A percentile compares a stretch with the other conserved stretches of the same genome.
These are phyloP conservation scores for Termitomyces sp. DNA, from an alignment of 768 basidiomycete species.

Conservation along the genomic window DNA sequence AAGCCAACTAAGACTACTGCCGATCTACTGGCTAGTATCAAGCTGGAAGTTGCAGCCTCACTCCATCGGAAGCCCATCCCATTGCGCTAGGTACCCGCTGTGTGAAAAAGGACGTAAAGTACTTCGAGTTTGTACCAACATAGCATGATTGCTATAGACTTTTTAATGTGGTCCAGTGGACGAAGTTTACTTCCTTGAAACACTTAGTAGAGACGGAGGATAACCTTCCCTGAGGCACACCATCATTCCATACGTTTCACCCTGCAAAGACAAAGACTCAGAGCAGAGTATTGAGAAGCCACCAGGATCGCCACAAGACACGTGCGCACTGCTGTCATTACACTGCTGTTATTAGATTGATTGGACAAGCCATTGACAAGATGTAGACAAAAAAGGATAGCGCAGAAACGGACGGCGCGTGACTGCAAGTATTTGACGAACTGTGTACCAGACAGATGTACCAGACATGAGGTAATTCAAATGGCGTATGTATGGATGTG, in stretches of 20 bases:
- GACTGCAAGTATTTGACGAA: neutral
- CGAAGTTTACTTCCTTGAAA: neutral
- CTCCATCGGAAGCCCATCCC: neutral
- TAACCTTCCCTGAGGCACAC: neutral
- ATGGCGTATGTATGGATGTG: neutral
- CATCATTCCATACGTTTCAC: neutral
- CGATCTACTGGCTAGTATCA: conserved; percentile 38
- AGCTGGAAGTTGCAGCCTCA: conserved; percentile 28
- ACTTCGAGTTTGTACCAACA: neutral
- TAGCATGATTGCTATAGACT: neutral
- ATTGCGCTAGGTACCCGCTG: neutral
- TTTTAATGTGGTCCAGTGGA: too few relatives aligned
- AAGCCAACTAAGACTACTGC: conserved; percentile 31
- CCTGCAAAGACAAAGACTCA: neutral
- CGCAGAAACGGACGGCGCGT: neutral
- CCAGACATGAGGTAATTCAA: neutral
- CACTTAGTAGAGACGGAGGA: neutral
- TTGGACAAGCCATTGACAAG: neutral
- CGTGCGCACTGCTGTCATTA: neutral
- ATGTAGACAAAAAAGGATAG: neutral
- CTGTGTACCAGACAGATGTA: neutral
- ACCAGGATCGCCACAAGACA: neutral
- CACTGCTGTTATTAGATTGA: too few relatives aligned
- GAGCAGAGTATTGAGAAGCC: neutral
- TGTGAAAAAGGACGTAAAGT: neutral